These are phyloP conservation scores for Penicillium egyptiacum DNA, from an alignment of 495 filamentous ascomycete genomes.

Conservation along the genomic window DNA sequence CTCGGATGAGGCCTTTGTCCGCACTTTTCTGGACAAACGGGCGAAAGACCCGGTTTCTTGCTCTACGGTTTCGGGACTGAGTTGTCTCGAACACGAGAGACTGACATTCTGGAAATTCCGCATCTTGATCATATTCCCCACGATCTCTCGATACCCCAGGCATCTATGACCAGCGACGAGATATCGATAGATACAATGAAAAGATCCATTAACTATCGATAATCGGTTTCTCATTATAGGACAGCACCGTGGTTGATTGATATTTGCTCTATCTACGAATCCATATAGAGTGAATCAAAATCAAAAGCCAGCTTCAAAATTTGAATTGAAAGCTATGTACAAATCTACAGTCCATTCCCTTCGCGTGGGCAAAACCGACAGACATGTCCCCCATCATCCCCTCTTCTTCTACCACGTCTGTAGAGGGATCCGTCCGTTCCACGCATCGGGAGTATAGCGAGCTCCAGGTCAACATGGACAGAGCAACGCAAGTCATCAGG, in stretches of 20 bases:
- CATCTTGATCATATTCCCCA: neutral
- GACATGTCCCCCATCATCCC: neutral
- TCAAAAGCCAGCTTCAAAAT: conserved; percentile 23
- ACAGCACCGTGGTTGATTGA: neutral
- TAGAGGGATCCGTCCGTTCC: neutral
- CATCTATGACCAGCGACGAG: conserved; percentile 9
- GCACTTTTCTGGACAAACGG: neutral
- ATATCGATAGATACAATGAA: conserved; percentile 2
- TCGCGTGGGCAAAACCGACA: neutral
- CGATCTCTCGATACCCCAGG: conserved; percentile 9
- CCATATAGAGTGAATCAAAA: neutral
- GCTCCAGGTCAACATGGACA: conserved; percentile 6
- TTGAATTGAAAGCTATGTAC: conserved; percentile 32
- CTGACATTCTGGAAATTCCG: neutral
- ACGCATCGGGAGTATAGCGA: conserved; percentile 4
- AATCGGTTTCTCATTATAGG: neutral
- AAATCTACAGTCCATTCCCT: conserved; percentile 16
- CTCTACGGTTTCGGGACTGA: neutral
- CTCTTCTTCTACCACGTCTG: neutral
- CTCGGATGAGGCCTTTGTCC: neutral
- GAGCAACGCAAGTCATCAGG: conserved; percentile 16
- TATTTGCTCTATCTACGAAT: neutral
- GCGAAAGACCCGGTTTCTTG: neutral
- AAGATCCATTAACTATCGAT: neutral
- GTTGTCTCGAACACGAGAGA: neutral